Conservation (phyloP, 306 rosid genomes). For the Sicyos edulis region DNA sequence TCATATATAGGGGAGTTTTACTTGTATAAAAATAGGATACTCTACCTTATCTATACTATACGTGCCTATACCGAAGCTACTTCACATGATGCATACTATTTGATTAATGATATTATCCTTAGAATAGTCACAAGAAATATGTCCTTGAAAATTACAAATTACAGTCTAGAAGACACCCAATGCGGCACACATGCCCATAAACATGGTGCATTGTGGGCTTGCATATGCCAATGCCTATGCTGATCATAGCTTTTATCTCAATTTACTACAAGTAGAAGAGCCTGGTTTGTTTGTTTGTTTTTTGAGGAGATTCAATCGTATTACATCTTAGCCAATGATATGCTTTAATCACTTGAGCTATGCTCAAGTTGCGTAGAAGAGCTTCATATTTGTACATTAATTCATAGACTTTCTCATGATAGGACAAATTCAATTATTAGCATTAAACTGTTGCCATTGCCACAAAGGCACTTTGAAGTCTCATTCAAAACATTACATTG, state of each 20-base stretch:
- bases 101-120: constrained; percentile 1
- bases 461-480: neutral
- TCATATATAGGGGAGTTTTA: no score
- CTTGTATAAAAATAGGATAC: neutral
- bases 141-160: neutral
- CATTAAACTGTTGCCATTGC: neutral
- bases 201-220: neutral
- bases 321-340: neutral
- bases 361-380: neutral
- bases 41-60: neutral
- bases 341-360: neutral
- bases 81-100: constrained; percentile 4
- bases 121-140: neutral
- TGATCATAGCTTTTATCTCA: neutral
- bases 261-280: neutral
- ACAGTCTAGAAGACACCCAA: neutral
- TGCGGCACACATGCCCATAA: neutral
- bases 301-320: neutral
- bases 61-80: neutral
- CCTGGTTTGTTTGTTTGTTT: no score
- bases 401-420: neutral
- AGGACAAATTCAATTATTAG: neutral
- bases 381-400: neutral
- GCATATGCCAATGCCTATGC: neutral
- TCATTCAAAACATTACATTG: neutral